Percentiles rank a stretch among this genome's conserved stretches.
Conservation (phyloP, 2,329 filamentous ascomycete species). For the Polytolypa hystricis region DNA sequence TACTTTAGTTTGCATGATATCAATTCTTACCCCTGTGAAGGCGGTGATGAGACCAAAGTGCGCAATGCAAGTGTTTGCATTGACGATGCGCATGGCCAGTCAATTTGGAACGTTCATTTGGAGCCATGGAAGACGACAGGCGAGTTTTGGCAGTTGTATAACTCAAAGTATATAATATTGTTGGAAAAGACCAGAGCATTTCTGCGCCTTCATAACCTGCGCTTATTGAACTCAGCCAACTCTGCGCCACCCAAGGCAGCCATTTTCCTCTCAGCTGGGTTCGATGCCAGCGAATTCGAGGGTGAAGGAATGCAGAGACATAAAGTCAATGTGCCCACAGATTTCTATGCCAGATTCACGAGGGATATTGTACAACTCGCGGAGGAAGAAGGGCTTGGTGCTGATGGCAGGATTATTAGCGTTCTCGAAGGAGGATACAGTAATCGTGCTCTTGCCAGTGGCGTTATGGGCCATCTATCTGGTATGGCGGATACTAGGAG, state of each 20-base stretch:
- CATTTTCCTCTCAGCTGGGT: constrained; percentile 91
- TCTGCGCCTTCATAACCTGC: constrained; percentile 60
- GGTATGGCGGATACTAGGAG: constrained; percentile 53
- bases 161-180: constrained; percentile 62
- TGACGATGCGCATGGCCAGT: constrained; percentile 87
- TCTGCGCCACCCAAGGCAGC: constrained; percentile 63
- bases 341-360: constrained; percentile 88
- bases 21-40: constrained; percentile 94
- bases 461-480: constrained; percentile 79
- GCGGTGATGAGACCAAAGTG: constrained; percentile 85
- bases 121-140: constrained; percentile 71
- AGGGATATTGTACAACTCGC: constrained; percentile 74
- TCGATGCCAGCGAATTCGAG: constrained; percentile 95
- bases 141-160: constrained; percentile 86
- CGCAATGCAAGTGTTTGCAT: constrained; percentile 90
- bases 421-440: constrained; percentile 95
- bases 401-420: constrained; percentile 79
- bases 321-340: constrained; percentile 88
- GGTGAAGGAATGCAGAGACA: constrained; percentile 88
- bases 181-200: constrained; percentile 73
- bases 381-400: constrained; percentile 62
- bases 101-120: constrained; percentile 90
- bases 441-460: constrained; percentile 77
- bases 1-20: constrained; percentile 98
- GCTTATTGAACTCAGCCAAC: constrained; percentile 43